These are phyloP conservation scores for Sporothrix euskadiensis DNA, from an alignment of 2,329 filamentous ascomycete genomes.

Conservation along the genomic window DNA sequence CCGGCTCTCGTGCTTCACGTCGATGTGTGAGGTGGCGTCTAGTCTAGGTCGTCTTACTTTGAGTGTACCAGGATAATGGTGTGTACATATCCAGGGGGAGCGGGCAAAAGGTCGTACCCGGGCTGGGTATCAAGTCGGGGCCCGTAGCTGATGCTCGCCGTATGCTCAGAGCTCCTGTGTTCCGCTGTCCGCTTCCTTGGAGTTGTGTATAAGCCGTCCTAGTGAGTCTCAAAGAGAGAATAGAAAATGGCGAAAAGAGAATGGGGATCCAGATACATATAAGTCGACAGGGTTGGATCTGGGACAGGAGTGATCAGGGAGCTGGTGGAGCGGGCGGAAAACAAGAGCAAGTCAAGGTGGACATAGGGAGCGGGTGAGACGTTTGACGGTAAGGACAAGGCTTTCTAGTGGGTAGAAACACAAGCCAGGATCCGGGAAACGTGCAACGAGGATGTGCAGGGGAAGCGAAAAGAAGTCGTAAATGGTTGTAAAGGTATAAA, in stretches of 20 bases:
- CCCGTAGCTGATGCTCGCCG: no score
- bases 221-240: neutral
- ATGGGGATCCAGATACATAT: neutral
- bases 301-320: neutral
- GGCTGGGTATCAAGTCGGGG: no score
- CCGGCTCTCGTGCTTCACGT: slow-evolving; percentile 15
- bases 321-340: neutral
- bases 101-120: neutral
- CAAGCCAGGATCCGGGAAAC: neutral
- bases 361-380: neutral
- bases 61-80: neutral
- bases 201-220: neutral
- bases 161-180: no score
- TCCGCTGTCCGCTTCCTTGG: neutral
- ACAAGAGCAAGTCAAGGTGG: neutral
- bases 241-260: neutral
- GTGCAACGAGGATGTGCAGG: neutral
- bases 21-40: neutral
- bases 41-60: neutral
- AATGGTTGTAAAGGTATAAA: neutral
- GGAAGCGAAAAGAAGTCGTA: neutral
- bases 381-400: neutral
- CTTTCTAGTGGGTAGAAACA: neutral
- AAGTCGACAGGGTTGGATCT: neutral
- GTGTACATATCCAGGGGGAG: neutral